Evolutionary conservation across 208 protist genomes (phyloP), one percentile per base, ranked within the genome.

Genomic region (Kentomonas sorsogonicus): DNA sequence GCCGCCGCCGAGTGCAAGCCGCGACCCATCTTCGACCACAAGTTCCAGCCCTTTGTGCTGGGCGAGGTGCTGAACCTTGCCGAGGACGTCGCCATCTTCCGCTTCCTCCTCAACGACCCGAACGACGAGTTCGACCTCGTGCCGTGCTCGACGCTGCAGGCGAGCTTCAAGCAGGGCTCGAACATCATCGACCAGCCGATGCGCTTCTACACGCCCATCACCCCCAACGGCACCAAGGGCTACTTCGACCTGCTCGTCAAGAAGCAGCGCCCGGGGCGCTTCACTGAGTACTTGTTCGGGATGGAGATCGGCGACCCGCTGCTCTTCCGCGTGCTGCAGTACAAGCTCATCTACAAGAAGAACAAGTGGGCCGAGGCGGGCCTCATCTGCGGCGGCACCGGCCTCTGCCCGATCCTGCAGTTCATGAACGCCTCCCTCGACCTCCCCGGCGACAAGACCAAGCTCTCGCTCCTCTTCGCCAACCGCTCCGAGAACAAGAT

Each of bases 401-500:
- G 94, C 33, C 76, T 97, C 40, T 96, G 91, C 58, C 91, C 94
- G 2, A 85, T 96, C 59, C 69, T 96, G 31, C 94, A 97, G 76
- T 88, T 97, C 61, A 76, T 93, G 53, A 77, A 85, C 45, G 86
- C 80, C 60, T 84, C 87, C 30, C 69, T 94, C 26, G 83, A 94
- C 38, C 86, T 69, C 20, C 72, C 72, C 22, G 69, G 83, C 13
- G 91, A 96, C 74, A 83, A 61, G 31, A 96, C 89, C 13, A 83
- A 91, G 72, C 40, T 97, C 11, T 74, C 46, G 30, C 61, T 96
- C 31, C 58, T 97, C 1, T 97, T 91, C 58, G 90, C 84, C 62
- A 97, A 96, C 75, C 68, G 84, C 61, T 85, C 86, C 4, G 91
- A 96, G 73, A 80, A 94, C 45, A 91, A 96, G 69, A 96, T 98